Conservation (phyloP, 371 early-diverging fungal genomes). For the Mucor plumbeus region DNA sequence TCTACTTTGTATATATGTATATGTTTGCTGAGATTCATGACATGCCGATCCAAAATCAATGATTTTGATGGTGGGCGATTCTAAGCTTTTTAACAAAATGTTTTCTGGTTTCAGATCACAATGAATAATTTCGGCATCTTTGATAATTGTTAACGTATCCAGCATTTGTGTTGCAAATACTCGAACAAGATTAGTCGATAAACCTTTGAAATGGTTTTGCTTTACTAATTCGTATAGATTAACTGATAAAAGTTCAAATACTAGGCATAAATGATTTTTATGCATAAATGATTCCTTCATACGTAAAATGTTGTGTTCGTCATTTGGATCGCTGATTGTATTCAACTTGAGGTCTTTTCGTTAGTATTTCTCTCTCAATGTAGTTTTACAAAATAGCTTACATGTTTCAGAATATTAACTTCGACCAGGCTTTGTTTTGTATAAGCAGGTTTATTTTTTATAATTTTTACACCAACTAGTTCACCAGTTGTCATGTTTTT, state of each 20-base stretch:
- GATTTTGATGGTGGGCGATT: conserved; percentile 92
- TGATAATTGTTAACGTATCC: conserved; percentile 85
- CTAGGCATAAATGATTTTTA: conserved; percentile 93
- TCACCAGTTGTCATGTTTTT: conserved; percentile 85
- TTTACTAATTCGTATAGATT: conserved; percentile 98
- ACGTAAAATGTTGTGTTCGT: conserved; percentile 86
- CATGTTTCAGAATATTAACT: conserved; percentile 87
- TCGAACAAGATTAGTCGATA: conserved; percentile 87
- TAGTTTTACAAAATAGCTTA: conserved; percentile 30
- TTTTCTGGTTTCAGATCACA: conserved; percentile 98
- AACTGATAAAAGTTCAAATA: conserved; percentile 93
- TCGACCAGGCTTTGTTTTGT: conserved; percentile 97
- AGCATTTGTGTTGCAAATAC: conserved; percentile 89
- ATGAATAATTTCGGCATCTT: conserved; percentile 89
- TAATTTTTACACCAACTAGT: conserved; percentile 94
- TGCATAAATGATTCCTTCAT: conserved; percentile 94
- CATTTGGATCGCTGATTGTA: conserved; percentile 78
- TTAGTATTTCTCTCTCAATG: neutral
- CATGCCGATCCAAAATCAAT: conserved; percentile 99
- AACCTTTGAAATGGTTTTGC: conserved; percentile 94
- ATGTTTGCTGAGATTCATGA: conserved; percentile 86
- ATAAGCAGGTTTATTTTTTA: conserved; percentile 96
- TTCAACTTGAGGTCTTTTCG: conserved; percentile 65
- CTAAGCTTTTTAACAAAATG: conserved; percentile 85
- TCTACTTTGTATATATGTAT: conserved; percentile 97